Conservation (phyloP, 768 basidiomycete genomes). For the Phanerochaete sordida region DNA sequence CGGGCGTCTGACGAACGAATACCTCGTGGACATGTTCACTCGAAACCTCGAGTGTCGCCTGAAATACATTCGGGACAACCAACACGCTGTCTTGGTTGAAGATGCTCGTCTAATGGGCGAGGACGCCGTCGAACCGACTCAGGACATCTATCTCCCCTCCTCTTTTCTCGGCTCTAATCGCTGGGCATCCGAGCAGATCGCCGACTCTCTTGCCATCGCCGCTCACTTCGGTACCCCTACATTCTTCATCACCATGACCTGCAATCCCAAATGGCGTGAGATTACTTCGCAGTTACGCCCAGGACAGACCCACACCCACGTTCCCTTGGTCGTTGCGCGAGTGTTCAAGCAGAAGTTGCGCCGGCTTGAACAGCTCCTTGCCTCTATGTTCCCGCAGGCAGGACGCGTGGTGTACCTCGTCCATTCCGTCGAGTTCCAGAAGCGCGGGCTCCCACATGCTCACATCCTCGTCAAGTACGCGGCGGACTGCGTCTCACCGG, state of each 20-base stretch:
- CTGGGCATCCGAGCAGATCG: slow-evolving; percentile 36
- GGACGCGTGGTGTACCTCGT: slow-evolving; percentile 30
- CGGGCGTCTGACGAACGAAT: slow-evolving; percentile 31
- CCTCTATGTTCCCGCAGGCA: slow-evolving; percentile 29
- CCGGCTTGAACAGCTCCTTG: slow-evolving; percentile 21
- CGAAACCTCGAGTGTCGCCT: slow-evolving; percentile 30
- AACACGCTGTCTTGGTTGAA: slow-evolving; percentile 19
- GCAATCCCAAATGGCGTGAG: slow-evolving; percentile 39
- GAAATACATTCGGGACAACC: slow-evolving; percentile 30
- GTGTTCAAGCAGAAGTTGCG: slow-evolving; percentile 34
- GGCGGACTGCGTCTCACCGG: slow-evolving; percentile 18
- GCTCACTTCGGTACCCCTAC: slow-evolving; percentile 25
- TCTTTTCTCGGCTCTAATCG: slow-evolving; percentile 32
- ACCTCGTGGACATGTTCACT: slow-evolving; percentile 37
- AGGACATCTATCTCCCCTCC: slow-evolving; percentile 34
- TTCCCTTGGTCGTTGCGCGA: slow-evolving; percentile 31
- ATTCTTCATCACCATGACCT: slow-evolving; percentile 39
- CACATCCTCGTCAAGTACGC: slow-evolving; percentile 36
- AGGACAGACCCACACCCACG: slow-evolving; percentile 32
- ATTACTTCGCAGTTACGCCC: slow-evolving; percentile 25
- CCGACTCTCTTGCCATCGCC: slow-evolving; percentile 35
- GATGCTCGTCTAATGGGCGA: slow-evolving; percentile 30
- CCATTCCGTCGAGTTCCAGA: slow-evolving; percentile 38
- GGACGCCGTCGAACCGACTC: slow-evolving; percentile 15
- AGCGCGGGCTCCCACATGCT: slow-evolving; percentile 37